These are phyloP conservation scores for Alternaria ventricosa DNA, from an alignment of 2,329 filamentous ascomycete genomes.

Conservation along the genomic window DNA sequence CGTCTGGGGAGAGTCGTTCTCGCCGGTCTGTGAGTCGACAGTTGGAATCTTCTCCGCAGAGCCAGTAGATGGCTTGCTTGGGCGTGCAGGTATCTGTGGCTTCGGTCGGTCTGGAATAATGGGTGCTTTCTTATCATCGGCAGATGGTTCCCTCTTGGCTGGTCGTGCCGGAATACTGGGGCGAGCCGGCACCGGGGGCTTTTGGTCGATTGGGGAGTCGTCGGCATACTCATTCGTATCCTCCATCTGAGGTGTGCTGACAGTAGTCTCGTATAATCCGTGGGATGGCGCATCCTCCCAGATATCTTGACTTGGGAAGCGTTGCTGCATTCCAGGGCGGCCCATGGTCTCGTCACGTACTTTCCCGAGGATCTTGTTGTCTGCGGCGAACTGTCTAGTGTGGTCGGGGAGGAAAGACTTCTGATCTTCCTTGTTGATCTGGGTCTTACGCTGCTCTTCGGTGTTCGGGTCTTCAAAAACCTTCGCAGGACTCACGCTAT, in stretches of 20 bases:
- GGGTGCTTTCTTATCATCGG: constrained; percentile 60
- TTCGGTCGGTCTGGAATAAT: constrained; percentile 65
- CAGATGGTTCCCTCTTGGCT: constrained; percentile 50
- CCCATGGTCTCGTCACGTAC: constrained; percentile 56
- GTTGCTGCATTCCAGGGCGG: constrained; percentile 64
- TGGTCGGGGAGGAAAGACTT: constrained; percentile 54
- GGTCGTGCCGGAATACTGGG: constrained; percentile 46
- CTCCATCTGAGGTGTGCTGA: constrained; percentile 61
- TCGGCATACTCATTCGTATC: constrained; percentile 52
- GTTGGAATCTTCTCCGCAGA: constrained; percentile 49
- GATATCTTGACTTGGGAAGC: constrained; percentile 90
- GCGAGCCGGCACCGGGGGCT: constrained; percentile 37
- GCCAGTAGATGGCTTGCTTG: constrained; percentile 59
- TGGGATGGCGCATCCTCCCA: constrained; percentile 95
- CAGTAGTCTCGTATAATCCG: constrained; percentile 77
- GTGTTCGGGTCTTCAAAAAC: constrained; percentile 57
- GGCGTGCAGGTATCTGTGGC: constrained; percentile 67
- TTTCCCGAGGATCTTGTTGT: constrained; percentile 62
- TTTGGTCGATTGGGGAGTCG: constrained; percentile 39
- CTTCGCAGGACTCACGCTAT: constrained; percentile 38
- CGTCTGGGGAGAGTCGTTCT: constrained; percentile 50
- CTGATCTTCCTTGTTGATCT: constrained; percentile 51
- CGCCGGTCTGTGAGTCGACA: constrained; percentile 29
- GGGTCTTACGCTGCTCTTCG: constrained; percentile 57
- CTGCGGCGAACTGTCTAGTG: constrained; percentile 62